A percentile compares a stretch with the other conserved stretches of the same genome.
Evolutionary conservation across 768 basidiomycete species (phyloP).

Genomic region (Glaciozyma antarctica): DNA sequence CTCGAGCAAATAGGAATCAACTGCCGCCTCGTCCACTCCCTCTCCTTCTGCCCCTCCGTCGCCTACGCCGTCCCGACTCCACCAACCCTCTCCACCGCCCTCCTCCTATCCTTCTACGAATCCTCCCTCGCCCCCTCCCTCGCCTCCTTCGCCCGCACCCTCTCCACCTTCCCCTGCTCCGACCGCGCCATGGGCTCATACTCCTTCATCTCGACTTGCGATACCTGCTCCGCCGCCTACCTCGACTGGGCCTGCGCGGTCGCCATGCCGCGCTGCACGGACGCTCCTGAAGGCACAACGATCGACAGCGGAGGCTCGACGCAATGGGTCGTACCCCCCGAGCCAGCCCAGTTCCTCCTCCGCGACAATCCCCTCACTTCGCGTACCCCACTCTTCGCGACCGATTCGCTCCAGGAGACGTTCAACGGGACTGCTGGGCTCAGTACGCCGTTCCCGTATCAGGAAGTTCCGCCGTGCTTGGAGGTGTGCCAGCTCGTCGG

Average conservation of each 20-base stretch:
- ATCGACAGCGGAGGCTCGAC: background rate
- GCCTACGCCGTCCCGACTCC: conserved; percentile 63
- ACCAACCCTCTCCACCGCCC: conserved; percentile 46
- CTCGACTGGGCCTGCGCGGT: conserved; percentile 66
- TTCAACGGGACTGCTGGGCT: background rate
- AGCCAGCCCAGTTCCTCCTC: conserved; percentile 4
- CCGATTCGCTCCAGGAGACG: conserved; percentile 8
- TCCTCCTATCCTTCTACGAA: conserved; percentile 45
- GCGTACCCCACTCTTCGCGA: conserved; percentile 31
- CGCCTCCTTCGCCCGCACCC: conserved; percentile 62
- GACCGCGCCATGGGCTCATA: conserved; percentile 52
- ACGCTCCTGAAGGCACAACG: conserved; percentile 37
- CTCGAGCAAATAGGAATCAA: conserved; percentile 48
- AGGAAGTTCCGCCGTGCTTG: conserved; percentile 63
- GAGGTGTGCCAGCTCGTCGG: conserved; percentile 66
- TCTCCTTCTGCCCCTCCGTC: conserved; percentile 64
- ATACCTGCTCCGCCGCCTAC: conserved; percentile 64
- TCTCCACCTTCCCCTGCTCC: conserved; percentile 67
- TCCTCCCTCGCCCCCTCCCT: conserved; percentile 42
- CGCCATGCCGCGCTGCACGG: conserved; percentile 65
- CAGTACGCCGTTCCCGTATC: conserved; percentile 43
- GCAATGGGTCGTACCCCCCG: conserved; percentile 12
- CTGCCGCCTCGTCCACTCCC: conserved; percentile 59
- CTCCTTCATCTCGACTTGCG: conserved; percentile 66
- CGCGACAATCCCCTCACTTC: conserved; percentile 28